A percentile compares a stretch with the other conserved stretches of the same genome.
These are phyloP conservation scores for Artemisia annua DNA, from an alignment of 129 eudicot genomes.

Conservation along the genomic window DNA sequence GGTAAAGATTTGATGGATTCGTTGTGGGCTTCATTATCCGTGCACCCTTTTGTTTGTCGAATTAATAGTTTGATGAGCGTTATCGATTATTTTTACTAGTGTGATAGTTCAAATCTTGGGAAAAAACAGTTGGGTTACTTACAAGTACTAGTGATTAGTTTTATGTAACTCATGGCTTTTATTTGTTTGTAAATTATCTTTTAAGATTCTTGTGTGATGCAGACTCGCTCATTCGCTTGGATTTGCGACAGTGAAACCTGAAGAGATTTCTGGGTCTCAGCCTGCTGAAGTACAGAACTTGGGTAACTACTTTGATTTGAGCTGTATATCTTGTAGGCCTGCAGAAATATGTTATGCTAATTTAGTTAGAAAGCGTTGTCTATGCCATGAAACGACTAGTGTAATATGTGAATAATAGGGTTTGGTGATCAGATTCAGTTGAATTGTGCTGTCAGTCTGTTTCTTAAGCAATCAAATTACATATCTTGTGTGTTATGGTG, in stretches of 20 bases:
- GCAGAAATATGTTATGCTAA: neutral
- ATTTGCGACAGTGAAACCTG: constrained; percentile 82
- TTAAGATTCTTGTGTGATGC: constrained; percentile 23
- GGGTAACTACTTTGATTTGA: constrained; percentile 46
- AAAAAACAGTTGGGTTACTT: neutral
- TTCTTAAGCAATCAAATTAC: neutral
- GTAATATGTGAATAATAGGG: neutral
- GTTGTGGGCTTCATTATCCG: constrained; percentile 5
- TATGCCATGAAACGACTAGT: neutral
- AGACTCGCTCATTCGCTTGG: constrained; percentile 66
- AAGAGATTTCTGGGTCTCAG: constrained; percentile 74
- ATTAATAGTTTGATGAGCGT: neutral
- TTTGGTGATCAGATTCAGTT: neutral
- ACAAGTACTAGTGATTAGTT: neutral
- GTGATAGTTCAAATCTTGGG: too few species aligned
- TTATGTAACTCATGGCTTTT: constrained; percentile 2
- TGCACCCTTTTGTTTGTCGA: neutral
- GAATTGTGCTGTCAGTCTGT: neutral
- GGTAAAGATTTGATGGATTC: constrained; percentile 29
- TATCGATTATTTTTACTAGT: neutral
- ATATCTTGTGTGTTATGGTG: constrained; percentile 3
- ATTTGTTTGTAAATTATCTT: neutral
- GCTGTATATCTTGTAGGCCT: constrained; percentile 12
- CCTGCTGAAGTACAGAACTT: constrained; percentile 93
- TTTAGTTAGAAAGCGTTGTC: neutral